phyloP scores from a whole-genome alignment of 2,329 filamentous ascomycete genomes.

The Coniella lustricola region DNA sequence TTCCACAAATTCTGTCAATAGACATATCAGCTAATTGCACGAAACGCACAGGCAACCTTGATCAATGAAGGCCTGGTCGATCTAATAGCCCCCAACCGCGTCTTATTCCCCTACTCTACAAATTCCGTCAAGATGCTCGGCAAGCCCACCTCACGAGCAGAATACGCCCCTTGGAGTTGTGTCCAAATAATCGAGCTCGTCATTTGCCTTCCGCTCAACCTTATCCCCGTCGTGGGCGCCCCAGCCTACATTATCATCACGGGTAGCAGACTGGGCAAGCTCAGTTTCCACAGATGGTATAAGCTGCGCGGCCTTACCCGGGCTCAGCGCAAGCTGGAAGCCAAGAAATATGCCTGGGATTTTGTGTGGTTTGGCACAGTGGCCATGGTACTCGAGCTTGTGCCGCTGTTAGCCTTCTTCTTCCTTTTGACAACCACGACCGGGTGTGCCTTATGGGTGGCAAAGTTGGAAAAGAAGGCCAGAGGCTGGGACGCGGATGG shows the following conservation, averaged over 20 bases:
- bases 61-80: slow-evolving; percentile 66
- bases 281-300: slow-evolving; percentile 89
- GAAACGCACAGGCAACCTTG: slow-evolving; percentile 54
- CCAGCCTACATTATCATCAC: slow-evolving; percentile 84
- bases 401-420: slow-evolving; percentile 87
- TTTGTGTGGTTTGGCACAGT: slow-evolving; percentile 92
- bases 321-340: slow-evolving; percentile 64
- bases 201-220: slow-evolving; percentile 72
- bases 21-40: too few relatives aligned
- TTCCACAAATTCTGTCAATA: too few relatives aligned
- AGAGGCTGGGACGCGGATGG: slow-evolving; percentile 16
- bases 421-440: slow-evolving; percentile 83
- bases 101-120: slow-evolving; percentile 59
- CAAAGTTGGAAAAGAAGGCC: slow-evolving; percentile 61
- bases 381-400: slow-evolving; percentile 76
- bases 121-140: slow-evolving; percentile 75
- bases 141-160: slow-evolving; percentile 66
- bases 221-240: slow-evolving; percentile 76
- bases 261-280: slow-evolving; percentile 77
- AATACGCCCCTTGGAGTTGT: slow-evolving; percentile 83
- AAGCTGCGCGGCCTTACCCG: slow-evolving; percentile 68
- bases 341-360: slow-evolving; percentile 63
- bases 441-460: slow-evolving; percentile 81
- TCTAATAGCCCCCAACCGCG: slow-evolving; percentile 59
- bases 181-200: slow-evolving; percentile 86